Evolutionary conservation across 2,329 filamentous ascomycete species (phyloP).

Genomic region (Drechslera avenae): DNA sequence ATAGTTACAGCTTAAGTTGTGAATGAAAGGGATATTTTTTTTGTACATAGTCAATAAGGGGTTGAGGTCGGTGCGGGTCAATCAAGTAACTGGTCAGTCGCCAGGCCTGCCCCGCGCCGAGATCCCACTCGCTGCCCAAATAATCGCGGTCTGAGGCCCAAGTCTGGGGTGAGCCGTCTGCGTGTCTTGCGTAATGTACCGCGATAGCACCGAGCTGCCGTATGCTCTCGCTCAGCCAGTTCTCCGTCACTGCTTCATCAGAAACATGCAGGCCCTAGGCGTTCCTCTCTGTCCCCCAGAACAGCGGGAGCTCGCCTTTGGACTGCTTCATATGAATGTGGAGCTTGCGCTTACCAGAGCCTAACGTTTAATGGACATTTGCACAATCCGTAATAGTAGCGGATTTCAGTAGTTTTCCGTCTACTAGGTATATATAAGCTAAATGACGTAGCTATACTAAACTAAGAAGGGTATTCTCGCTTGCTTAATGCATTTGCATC

Average conservation of each 20-base stretch:
- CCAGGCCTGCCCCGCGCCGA: too few relatives aligned
- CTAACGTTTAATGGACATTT: background rate
- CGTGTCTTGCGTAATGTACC: background rate
- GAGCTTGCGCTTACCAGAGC: background rate
- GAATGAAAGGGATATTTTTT: background rate
- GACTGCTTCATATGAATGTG: background rate
- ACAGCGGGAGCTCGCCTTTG: background rate
- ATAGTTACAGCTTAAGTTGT: background rate
- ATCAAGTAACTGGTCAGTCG: too few relatives aligned
- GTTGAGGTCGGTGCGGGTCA: background rate
- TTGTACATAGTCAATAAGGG: background rate
- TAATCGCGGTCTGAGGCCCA: background rate
- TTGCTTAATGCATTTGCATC: background rate
- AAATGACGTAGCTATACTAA: background rate
- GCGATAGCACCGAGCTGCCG: conserved; percentile 1
- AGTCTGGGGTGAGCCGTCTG: background rate
- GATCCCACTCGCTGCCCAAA: background rate
- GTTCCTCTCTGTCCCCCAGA: background rate
- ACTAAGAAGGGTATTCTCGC: background rate
- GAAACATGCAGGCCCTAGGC: background rate
- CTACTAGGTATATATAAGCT: conserved; percentile 1
- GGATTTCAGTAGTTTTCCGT: background rate
- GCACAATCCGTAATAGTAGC: conserved; percentile 1
- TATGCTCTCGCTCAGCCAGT: conserved; percentile 1
- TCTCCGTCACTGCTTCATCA: background rate